Evolutionary conservation across 306 rosid genomes (phyloP).

Genomic region (Pyrus betulifolia): DNA sequence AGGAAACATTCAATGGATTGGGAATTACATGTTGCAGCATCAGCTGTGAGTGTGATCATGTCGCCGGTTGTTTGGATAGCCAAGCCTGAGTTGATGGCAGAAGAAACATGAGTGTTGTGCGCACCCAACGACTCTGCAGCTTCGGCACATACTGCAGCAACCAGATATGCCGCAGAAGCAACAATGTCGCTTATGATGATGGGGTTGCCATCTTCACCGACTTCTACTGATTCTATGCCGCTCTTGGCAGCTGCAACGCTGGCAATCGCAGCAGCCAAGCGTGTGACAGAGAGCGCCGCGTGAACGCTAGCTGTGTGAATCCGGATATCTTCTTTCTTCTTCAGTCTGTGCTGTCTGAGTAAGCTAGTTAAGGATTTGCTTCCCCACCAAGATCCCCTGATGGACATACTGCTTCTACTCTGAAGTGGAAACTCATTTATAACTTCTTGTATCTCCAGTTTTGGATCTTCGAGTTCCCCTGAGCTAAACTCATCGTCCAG

Average conservation of each 20-base stretch:
- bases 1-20: not conserved
- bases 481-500: not conserved
- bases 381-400: constrained; percentile 1
- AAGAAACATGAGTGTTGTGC: constrained; percentile 1
- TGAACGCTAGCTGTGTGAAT: constrained; percentile 15
- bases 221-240: not conserved
- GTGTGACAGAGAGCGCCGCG: constrained; percentile 20
- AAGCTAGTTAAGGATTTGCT: constrained; percentile 1
- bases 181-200: not conserved
- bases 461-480: not conserved
- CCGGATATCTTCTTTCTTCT: constrained; percentile 18
- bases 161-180: constrained; percentile 20
- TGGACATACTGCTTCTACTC: not conserved
- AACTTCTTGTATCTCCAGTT: not conserved
- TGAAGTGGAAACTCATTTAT: not conserved
- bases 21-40: constrained; percentile 16
- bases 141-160: constrained; percentile 20
- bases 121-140: constrained; percentile 19
- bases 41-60: constrained; percentile 17
- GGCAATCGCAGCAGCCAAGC: constrained; percentile 25
- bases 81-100: constrained; percentile 22
- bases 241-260: constrained; percentile 3
- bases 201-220: not conserved
- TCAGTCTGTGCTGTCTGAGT: not conserved
- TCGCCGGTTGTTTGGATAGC: constrained; percentile 8